Evolutionary conservation across 73 alveolate species (phyloP), one percentile per base, ranked within the genome.

Genomic region (Tetrahymena thermophila): DNA sequence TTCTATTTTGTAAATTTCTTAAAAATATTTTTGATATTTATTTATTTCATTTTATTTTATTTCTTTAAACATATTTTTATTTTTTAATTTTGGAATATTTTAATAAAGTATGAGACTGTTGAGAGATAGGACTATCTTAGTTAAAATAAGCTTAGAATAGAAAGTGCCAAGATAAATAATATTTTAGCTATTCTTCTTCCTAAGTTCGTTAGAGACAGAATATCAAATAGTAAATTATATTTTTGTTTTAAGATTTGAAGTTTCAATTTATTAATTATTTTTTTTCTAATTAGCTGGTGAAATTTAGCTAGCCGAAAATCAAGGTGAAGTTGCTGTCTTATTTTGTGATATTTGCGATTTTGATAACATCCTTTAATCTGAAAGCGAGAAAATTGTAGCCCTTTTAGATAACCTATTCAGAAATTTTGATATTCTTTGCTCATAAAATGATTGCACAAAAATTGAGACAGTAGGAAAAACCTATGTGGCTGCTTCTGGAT

Each of bases 401-500:
- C 96, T 96, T 56, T 93, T 98, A n/a, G 98, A 98, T 94, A 96
- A 98, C 19, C 34, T 98, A 58, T 98, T 96, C 94, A 96, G 96
- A 83, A 96, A 97, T 25, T 98, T 97, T 93, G 99, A 98, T 85
- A 95, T 96, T 94, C 96, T 98, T 40, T 96, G 98, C 58, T 96
- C 84, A 28, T 34, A 93, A 17, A 97, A 96, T 96, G 97, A 83
- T 35, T 95, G 94, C 19, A 25, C 94, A 23, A 96, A 96, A 96
- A 98, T 98, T 40, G 99, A 98, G 93, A 98, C 99, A 19, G 99
- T 98, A 7, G 99, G 99, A 1, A 97, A 97, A 94, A 97, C 99
- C 0, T 98, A 98, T 94, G 97, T 98, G 98, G 98, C 98, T 31
- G 97, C 98, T 28, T 71, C 89, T 23, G 89, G 89, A 13, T 71